Evolutionary conservation across 331 rosid species (phyloP).

Genomic region (Quercus phellos): DNA sequence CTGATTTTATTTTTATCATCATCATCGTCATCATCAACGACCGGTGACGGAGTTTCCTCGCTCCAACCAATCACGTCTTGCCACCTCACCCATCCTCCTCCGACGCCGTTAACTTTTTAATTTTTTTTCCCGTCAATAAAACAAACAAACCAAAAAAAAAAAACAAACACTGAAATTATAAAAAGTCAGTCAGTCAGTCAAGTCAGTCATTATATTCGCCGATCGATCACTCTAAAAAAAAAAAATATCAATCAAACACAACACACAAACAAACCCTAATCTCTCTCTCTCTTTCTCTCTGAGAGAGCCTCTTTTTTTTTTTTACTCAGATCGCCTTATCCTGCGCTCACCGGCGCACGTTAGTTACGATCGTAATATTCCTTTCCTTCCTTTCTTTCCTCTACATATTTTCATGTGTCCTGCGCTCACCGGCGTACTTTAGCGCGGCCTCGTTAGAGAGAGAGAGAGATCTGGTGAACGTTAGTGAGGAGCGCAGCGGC

Average conservation of each 20-base stretch:
- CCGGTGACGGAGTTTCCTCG: slow-evolving; percentile 11
- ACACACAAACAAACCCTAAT: background rate
- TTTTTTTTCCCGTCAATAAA: slow-evolving; percentile 1
- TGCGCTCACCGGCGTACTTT: background rate
- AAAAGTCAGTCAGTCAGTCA: background rate
- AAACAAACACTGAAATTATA: background rate
- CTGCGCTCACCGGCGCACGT: slow-evolving; percentile 1
- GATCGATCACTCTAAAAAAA: slow-evolving; percentile 27
- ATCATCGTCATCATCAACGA: background rate
- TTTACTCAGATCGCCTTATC: slow-evolving; percentile 13
- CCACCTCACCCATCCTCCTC: slow-evolving; percentile 7
- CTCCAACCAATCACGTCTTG: background rate
- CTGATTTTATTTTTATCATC: no score
- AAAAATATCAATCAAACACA: no score
- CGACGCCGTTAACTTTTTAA: slow-evolving; percentile 17
- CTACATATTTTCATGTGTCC: background rate
- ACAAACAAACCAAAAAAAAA: background rate
- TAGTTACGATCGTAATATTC: background rate
- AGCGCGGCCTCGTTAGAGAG: background rate
- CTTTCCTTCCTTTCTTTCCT: background rate
- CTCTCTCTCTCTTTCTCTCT: background rate
- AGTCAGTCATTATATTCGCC: slow-evolving; percentile 25
- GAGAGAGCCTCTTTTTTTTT: no score
- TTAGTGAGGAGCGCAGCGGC: background rate
- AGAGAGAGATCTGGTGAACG: no score